Base-by-base conservation (phyloP, 495 filamentous ascomycete genomes). In the Daldinia concentrica region DNA sequence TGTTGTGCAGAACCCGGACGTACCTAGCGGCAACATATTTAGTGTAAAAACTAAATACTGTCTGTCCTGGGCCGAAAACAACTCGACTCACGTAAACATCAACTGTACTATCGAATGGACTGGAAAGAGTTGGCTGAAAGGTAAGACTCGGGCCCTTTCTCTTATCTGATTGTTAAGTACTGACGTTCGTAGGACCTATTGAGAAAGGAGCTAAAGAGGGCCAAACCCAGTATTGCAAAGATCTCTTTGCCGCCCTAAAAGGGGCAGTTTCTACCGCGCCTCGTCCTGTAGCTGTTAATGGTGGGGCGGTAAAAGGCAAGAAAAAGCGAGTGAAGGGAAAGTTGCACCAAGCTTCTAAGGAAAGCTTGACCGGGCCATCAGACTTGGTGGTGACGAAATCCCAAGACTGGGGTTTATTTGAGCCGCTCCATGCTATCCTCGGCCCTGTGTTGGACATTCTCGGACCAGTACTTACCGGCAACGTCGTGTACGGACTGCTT, bases 81-180 rank as follows among this genome's bases (percentile, higher is more conserved):
- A 96, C 71, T 82, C 89, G 26, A 99, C 96, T 0, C 86, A 92
- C 34, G 80, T 99, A 29, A 84, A 94, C 27, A 89, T 93, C 79
- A 97, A 89, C 63, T 97, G 92, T 79, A 90, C 90, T 0, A 92
- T 98, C 55, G 95, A 98, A 75, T 99, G 95, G 95, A 89, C 91
- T 0, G 94, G 95, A 61, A 99, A 99, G 84, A 97, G 93, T 81
- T 99, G 96, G 95, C 78, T 98, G 41, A 98, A 97, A 83, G 93
- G 95, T 97, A 87, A 76, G 82, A 67, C 24, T 29, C 19, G 2
- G 66, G 15, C 29, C 3, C 17, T 37, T 59, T 14, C 9, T 39
- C 51, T 62, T 39, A 30, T 54, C 56, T 65, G 63, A 66, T 56
- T 66, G 62, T 55, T 22, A n/a, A 58, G 36, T 65, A 22, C 54